phyloP scores from a whole-genome alignment of 164 flowering plant species.

The Echeveria elegans region DNA sequence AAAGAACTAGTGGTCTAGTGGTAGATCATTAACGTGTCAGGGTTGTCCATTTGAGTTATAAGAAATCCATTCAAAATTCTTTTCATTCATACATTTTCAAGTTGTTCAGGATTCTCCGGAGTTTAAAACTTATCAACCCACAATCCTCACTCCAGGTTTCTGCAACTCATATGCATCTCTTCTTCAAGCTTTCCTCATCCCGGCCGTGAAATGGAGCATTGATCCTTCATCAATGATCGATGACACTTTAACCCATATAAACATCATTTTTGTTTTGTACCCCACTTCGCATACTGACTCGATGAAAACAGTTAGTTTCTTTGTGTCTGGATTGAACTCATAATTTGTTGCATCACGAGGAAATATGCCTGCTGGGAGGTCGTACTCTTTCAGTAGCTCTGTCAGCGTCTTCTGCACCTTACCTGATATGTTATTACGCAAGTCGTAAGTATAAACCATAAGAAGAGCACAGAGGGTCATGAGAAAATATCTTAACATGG shows the following conservation, averaged over 20 bases:
- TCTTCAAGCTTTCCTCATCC: constrained; percentile 60
- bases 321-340: constrained; percentile 84
- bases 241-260: constrained; percentile 79
- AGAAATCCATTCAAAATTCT: no score
- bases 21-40: no score
- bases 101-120: no score
- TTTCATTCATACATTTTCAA: no score
- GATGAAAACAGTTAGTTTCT: constrained; percentile 68
- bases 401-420: constrained; percentile 84
- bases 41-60: no score
- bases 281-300: constrained; percentile 84
- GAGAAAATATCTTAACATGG: no score
- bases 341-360: constrained; percentile 94
- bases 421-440: constrained; percentile 25
- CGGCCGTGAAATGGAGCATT: constrained; percentile 61
- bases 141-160: constrained; percentile 55
- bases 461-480: neutral
- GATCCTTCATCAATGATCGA: constrained; percentile 55
- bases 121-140: constrained; percentile 72
- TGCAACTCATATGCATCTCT: constrained; percentile 75
- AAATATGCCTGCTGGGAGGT: constrained; percentile 68
- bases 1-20: no score
- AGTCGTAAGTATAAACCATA: no score
- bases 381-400: constrained; percentile 72
- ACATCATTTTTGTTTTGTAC: constrained; percentile 73